A percentile compares a stretch with the other conserved stretches of the same genome.
Conservation (phyloP, 805 yeast genomes). For the Pichia thaimueangensis region DNA sequence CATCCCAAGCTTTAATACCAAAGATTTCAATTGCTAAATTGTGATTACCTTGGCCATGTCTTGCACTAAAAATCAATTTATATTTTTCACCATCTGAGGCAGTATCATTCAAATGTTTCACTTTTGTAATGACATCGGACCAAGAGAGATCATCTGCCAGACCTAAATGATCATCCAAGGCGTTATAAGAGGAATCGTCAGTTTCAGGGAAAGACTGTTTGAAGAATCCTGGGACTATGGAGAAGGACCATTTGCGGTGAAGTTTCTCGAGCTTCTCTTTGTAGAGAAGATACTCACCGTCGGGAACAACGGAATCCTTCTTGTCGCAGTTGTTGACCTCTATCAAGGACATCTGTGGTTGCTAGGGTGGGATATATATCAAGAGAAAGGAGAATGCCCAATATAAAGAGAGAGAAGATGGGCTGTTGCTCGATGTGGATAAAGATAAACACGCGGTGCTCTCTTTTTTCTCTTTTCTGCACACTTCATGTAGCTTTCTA, state of each 20-base stretch:
- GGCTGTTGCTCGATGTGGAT: too few species aligned
- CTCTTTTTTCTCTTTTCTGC: background rate
- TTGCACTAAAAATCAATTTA: conserved; percentile 47
- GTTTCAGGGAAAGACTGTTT: conserved; percentile 38
- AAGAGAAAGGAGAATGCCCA: too few species aligned
- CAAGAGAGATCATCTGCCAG: conserved; percentile 33
- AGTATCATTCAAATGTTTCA: conserved; percentile 32
- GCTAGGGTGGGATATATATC: too few species aligned
- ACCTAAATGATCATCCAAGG: conserved; percentile 40
- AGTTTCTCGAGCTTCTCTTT: conserved; percentile 7
- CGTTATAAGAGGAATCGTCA: conserved; percentile 42
- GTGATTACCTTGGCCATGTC: conserved; percentile 71
- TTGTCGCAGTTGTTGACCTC: conserved; percentile 23
- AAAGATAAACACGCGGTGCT: too few species aligned
- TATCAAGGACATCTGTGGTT: conserved; percentile 15
- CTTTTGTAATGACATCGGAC: conserved; percentile 30
- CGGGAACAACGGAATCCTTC: conserved; percentile 23
- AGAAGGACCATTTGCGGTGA: conserved; percentile 37
- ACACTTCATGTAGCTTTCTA: background rate
- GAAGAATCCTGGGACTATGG: conserved; percentile 45
- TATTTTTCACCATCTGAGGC: conserved; percentile 35
- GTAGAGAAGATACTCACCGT: conserved; percentile 17
- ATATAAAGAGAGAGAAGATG: too few species aligned
- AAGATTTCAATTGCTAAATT: conserved; percentile 49
- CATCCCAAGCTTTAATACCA: conserved; percentile 53